Evolutionary conservation across 192 early-diverging fungal genomes (phyloP), one percentile per base, ranked within the genome.

Genomic region (Gigaspora rosea): DNA sequence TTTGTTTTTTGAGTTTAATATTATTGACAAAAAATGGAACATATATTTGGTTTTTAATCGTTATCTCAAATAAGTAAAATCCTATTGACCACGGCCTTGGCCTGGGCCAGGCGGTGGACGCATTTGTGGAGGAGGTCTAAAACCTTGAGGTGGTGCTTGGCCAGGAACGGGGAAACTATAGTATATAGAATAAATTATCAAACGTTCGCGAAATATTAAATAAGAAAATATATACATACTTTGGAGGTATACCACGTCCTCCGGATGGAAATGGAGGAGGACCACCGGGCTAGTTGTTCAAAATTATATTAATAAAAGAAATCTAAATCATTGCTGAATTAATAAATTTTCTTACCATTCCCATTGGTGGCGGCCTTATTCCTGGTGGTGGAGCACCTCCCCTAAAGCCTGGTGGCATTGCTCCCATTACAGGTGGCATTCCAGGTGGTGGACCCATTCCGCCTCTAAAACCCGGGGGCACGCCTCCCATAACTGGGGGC

Each of bases 311-410:
- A 65, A 65, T 46, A 59, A 33, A 50, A 47, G 13, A 10, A 36
- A 18, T 58, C 33, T 63, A 50, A 15, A 9, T 32, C 13, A 18
- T 41, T 72, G 18, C 54, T 56, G 9, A 56, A 8, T 0, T 4
- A 35, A 51, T n/a, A 11, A 57, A n/a, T 41, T 35, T 72, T 49
- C 36, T 20, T 63, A 75, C 73, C 73, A 75, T 64, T 63, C 73
- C 58, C 73, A 72, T 72, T 56, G 82, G 85, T 20, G 83, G 85
- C 83, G 27, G 27, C 27, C 27, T 27, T 27, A 81, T 82, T 48
- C 89, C 89, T 56, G 88, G 86, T 47, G 92, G 91, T 62, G 90
- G 90, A 71, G 80, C 57, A 13, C 84, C 82, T 62, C 89, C 88
- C 48, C 88, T 81, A 77, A 88, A 87, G 27, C 79, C 80, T 50